Evolutionary conservation across 495 filamentous ascomycete species (phyloP).

Genomic region (Penicillium lividum): DNA sequence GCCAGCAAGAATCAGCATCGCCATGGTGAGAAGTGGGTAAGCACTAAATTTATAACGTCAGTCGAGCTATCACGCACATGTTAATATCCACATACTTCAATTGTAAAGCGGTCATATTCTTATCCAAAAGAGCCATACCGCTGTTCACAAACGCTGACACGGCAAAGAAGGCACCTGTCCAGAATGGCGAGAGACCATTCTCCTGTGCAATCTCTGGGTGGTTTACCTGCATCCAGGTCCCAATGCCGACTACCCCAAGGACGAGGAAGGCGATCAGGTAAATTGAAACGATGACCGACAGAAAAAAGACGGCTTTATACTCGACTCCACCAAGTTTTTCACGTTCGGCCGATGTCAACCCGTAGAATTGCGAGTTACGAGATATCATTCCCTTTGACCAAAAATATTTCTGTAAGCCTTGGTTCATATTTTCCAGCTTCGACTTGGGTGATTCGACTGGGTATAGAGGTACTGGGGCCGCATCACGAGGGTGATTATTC

Average conservation of each 20-base stretch:
- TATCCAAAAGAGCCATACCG: constrained; percentile 82
- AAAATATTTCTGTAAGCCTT: constrained; percentile 42
- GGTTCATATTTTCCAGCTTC: constrained; percentile 28
- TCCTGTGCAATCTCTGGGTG: constrained; percentile 53
- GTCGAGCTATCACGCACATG: not conserved
- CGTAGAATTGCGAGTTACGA: constrained; percentile 74
- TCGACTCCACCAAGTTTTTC: constrained; percentile 76
- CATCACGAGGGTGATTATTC: constrained; percentile 41
- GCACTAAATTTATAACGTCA: constrained; percentile 25
- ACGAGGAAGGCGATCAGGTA: constrained; percentile 76
- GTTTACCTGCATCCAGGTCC: constrained; percentile 66
- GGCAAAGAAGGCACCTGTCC: constrained; percentile 48
- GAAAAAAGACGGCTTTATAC: constrained; percentile 72
- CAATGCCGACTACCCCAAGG: constrained; percentile 70
- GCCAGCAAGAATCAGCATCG: constrained; percentile 76
- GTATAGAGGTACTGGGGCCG: constrained; percentile 19
- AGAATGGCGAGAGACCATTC: constrained; percentile 71
- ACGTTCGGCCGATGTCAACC: constrained; percentile 65
- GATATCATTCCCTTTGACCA: constrained; percentile 52
- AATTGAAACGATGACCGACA: constrained; percentile 68
- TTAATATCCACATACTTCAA: constrained; percentile 26
- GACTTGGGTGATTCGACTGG: constrained; percentile 15
- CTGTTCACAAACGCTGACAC: constrained; percentile 82
- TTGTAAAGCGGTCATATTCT: constrained; percentile 65
- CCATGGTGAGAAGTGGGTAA: constrained; percentile 77